Evolutionary conservation across 768 basidiomycete genomes (phyloP).

Genomic region (Boletus sp.): DNA sequence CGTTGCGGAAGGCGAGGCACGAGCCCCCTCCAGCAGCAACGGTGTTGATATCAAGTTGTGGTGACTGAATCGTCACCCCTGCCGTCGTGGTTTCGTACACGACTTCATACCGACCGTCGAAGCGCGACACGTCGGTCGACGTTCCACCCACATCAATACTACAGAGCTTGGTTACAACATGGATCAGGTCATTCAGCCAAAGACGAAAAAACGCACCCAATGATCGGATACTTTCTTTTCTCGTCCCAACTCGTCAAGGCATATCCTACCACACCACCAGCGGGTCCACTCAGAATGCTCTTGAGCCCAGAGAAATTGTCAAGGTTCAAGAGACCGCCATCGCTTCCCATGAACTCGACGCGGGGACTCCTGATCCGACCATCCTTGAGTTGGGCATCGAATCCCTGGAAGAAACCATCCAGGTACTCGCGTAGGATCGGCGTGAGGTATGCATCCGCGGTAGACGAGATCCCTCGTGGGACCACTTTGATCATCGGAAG

Average conservation of each 20-base stretch:
- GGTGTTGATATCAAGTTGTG: conserved; percentile 93
- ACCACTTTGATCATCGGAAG: conserved; percentile 96
- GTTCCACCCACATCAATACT: conserved; percentile 95
- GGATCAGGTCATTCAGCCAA: neutral
- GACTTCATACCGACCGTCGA: conserved; percentile 85
- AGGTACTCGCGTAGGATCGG: conserved; percentile 83
- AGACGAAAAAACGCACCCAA: conserved; percentile 55
- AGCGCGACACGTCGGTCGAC: conserved; percentile 92
- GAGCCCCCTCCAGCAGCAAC: conserved; percentile 96
- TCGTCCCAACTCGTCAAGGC: conserved; percentile 86
- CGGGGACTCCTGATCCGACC: conserved; percentile 56
- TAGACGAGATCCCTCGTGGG: conserved; percentile 86
- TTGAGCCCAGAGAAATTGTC: conserved; percentile 89
- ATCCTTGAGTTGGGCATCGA: conserved; percentile 70
- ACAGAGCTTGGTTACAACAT: neutral
- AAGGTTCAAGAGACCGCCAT: conserved; percentile 80
- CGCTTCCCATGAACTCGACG: conserved; percentile 95
- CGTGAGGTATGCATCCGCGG: conserved; percentile 93
- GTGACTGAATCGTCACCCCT: conserved; percentile 87
- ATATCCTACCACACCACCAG: conserved; percentile 94
- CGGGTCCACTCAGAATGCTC: conserved; percentile 90
- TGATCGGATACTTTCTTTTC: conserved; percentile 65
- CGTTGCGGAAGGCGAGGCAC: conserved; percentile 84
- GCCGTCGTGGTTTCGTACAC: conserved; percentile 97
- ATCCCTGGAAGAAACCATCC: conserved; percentile 87